A percentile compares a stretch with the other conserved stretches of the same genome.
Conservation (phyloP, 768 basidiomycete genomes). For the Termitomyces sp. region DNA sequence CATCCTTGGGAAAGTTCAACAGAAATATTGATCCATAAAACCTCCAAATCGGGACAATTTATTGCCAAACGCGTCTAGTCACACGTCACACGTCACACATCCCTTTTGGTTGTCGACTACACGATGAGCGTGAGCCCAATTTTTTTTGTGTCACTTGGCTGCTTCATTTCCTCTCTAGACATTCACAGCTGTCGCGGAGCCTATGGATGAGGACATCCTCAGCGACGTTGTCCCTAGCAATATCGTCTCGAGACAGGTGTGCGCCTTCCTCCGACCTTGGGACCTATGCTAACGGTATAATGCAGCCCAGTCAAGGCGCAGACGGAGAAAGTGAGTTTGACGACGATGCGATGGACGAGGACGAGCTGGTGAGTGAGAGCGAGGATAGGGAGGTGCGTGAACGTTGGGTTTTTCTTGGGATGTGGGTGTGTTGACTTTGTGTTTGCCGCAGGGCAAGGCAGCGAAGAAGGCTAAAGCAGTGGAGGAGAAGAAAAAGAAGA, state of each 20-base stretch:
- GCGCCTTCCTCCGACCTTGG: slow-evolving; percentile 6
- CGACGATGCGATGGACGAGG: slow-evolving; percentile 54
- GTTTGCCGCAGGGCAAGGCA: not conserved
- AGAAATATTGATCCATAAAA: too few relatives aligned
- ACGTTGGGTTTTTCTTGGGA: slow-evolving; percentile 8
- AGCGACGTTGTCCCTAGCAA: slow-evolving; percentile 90
- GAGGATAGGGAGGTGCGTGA: slow-evolving; percentile 35
- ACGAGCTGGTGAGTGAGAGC: slow-evolving; percentile 57
- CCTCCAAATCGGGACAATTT: not conserved
- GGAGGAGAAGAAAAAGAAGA: slow-evolving; percentile 30
- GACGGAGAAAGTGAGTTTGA: slow-evolving; percentile 78
- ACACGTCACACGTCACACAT: slow-evolving; percentile 14
- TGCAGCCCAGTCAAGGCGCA: slow-evolving; percentile 58
- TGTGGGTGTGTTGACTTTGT: not conserved
- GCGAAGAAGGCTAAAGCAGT: slow-evolving; percentile 8
- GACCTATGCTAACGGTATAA: slow-evolving; percentile 3
- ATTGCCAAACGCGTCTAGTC: slow-evolving; percentile 14
- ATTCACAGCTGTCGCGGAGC: slow-evolving; percentile 32
- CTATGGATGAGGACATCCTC: slow-evolving; percentile 74
- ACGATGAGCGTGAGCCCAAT: slow-evolving; percentile 20
- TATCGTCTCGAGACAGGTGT: slow-evolving; percentile 84
- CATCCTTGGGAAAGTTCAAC: too few relatives aligned
- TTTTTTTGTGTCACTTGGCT: not conserved
- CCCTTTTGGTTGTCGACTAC: slow-evolving; percentile 5
- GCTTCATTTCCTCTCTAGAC: slow-evolving; percentile 19